A percentile compares a stretch with the other conserved stretches of the same genome.
These are phyloP conservation scores for Physcomitrellopsis africana DNA, from an alignment of 225 moss, liverwort and hornwort species.

Conservation along the genomic window DNA sequence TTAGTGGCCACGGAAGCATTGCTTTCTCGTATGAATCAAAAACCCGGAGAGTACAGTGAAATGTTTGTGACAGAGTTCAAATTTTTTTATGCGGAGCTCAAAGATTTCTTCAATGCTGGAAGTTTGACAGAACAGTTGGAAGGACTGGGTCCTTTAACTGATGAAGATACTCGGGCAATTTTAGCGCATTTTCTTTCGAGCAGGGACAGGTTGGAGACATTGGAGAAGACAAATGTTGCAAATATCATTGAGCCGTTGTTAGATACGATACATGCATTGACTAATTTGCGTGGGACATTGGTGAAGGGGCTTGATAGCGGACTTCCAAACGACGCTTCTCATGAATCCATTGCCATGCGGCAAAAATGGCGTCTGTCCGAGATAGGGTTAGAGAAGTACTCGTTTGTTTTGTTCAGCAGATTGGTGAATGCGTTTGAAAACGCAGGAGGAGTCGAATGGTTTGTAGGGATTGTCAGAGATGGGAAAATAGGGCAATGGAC, in stretches of 20 bases:
- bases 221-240: slow-evolving; percentile 48
- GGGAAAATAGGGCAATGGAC: slow-evolving; percentile 72
- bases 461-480: slow-evolving; percentile 59
- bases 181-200: slow-evolving; percentile 64
- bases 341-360: slow-evolving; percentile 66
- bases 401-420: slow-evolving; percentile 72
- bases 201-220: slow-evolving; percentile 62
- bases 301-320: slow-evolving; percentile 60
- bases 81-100: slow-evolving; percentile 73
- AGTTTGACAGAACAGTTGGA: slow-evolving; percentile 88
- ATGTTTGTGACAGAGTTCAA: slow-evolving; percentile 75
- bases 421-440: slow-evolving; percentile 65
- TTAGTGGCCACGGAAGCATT: slow-evolving; percentile 72
- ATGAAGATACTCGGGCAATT: slow-evolving; percentile 52
- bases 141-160: slow-evolving; percentile 56
- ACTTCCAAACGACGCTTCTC: slow-evolving; percentile 58
- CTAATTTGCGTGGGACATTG: slow-evolving; percentile 53
- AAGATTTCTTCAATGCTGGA: slow-evolving; percentile 84
- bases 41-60: slow-evolving; percentile 53
- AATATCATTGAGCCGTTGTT: slow-evolving; percentile 65
- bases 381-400: slow-evolving; percentile 76
- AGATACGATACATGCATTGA: slow-evolving; percentile 66
- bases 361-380: slow-evolving; percentile 92
- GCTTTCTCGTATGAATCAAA: slow-evolving; percentile 60
- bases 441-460: slow-evolving; percentile 65